phyloP scores from a whole-genome alignment of 192 early-diverging fungal species.

The Coemansia sp. region DNA sequence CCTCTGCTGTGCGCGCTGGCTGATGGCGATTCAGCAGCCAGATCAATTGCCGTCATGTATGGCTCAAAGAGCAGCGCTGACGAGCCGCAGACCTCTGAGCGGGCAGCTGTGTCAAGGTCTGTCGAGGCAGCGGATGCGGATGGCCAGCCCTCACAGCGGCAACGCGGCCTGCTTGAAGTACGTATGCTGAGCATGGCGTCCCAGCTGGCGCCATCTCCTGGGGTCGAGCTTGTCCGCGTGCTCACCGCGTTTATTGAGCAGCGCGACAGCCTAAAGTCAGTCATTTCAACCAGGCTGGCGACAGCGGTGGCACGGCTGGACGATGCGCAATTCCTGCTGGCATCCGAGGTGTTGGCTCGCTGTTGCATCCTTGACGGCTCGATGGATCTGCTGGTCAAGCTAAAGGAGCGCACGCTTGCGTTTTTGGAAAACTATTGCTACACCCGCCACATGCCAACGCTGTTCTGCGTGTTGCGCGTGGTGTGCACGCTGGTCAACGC shows the following conservation, averaged over 20 bases:
- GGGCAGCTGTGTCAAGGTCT: neutral
- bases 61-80: neutral
- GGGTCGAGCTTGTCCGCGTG: constrained; percentile 7
- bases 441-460: constrained; percentile 31
- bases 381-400: neutral
- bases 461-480: constrained; percentile 22
- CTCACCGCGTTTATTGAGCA: constrained; percentile 6
- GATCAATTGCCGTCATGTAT: neutral
- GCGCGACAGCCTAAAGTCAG: neutral
- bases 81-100: neutral
- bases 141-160: neutral
- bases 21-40: constrained; percentile 1
- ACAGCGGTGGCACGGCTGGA: constrained; percentile 8
- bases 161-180: constrained; percentile 7
- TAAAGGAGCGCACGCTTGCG: constrained; percentile 25
- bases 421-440: constrained; percentile 22
- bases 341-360: constrained; percentile 18
- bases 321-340: constrained; percentile 14
- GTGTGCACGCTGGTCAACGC: constrained; percentile 8
- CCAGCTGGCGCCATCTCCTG: constrained; percentile 2
- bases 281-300: constrained; percentile 4
- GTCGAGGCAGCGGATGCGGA: neutral
- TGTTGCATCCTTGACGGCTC: constrained; percentile 7
- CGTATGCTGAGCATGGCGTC: constrained; percentile 15
- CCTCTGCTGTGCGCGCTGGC: constrained; percentile 19